Conservation (phyloP, 2,329 filamentous ascomycete species). For the Volutella citrinella region DNA sequence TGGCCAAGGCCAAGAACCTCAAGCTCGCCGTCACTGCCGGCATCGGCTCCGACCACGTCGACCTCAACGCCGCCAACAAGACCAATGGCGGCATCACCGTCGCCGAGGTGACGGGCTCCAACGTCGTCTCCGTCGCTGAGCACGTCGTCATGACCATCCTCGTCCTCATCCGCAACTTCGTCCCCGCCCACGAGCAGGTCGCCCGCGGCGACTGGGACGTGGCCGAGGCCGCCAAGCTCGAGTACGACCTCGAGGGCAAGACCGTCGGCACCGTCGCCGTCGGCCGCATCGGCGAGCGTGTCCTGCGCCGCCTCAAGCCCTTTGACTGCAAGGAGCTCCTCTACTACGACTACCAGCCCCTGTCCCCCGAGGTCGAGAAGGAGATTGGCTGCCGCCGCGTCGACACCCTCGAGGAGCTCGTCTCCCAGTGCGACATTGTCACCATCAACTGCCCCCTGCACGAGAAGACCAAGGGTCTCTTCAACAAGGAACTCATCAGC, state of each 20-base stretch:
- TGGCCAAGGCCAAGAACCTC: constrained; percentile 97
- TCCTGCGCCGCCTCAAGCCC: constrained; percentile 89
- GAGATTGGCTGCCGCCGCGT: constrained; percentile 95
- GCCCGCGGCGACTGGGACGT: constrained; percentile 90
- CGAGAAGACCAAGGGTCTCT: constrained; percentile 93
- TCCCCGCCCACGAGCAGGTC: constrained; percentile 94
- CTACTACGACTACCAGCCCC: constrained; percentile 99
- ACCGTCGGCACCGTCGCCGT: constrained; percentile 96
- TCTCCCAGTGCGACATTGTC: constrained; percentile 91
- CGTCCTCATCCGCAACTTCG: constrained; percentile 93
- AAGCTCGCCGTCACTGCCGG: constrained; percentile 96
- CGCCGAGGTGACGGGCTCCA: constrained; percentile 95
- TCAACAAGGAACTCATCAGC: constrained; percentile 97
- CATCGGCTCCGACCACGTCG: constrained; percentile 97
- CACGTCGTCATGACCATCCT: constrained; percentile 99
- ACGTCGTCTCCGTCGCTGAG: constrained; percentile 97
- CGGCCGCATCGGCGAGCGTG: constrained; percentile 96
- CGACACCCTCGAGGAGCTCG: constrained; percentile 85
- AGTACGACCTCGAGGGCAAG: constrained; percentile 97
- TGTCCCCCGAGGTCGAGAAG: constrained; percentile 79
- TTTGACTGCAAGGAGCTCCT: constrained; percentile 99
- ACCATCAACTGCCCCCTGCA: constrained; percentile 99
- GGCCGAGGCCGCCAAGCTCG: constrained; percentile 93
- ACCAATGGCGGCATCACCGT: constrained; percentile 98
- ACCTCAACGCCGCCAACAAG: constrained; percentile 94